Conservation (phyloP, 164 flowering plant species). For the Macadamia integrifolia region DNA sequence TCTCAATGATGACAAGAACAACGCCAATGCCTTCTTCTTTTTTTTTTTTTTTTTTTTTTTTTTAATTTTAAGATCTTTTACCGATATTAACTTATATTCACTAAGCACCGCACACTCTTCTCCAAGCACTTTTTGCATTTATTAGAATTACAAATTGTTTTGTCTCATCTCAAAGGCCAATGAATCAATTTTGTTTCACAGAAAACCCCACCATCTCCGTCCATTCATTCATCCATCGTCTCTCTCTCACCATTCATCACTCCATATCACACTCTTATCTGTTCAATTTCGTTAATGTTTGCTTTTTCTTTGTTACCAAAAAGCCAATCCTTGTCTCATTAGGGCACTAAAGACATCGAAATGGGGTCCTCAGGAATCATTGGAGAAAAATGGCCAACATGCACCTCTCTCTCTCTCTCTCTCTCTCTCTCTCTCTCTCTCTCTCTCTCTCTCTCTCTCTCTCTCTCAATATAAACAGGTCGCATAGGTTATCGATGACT, state of each 20-base stretch:
- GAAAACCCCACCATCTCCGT: not conserved
- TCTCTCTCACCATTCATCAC: slow-evolving; percentile 9
- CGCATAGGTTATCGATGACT: too few species aligned
- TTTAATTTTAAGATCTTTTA: not conserved
- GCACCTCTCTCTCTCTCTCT: too few species aligned
- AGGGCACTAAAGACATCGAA: slow-evolving; percentile 2
- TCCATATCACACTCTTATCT: not conserved
- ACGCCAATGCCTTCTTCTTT: not conserved
- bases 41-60: slow-evolving; percentile 5
- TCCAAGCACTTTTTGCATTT: slow-evolving; percentile 19
- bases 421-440: too few species aligned
- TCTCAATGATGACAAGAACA: slow-evolving; percentile 13
- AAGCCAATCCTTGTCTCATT: slow-evolving; percentile 36
- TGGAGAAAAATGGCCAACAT: not conserved
- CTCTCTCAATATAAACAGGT: too few species aligned
- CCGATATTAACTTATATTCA: not conserved
- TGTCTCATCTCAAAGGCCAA: not conserved
- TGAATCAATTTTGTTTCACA: not conserved
- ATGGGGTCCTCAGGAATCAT: slow-evolving; percentile 16
- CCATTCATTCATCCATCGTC: not conserved
- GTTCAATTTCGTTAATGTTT: not conserved
- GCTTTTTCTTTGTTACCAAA: slow-evolving; percentile 15
- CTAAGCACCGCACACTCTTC: slow-evolving; percentile 13
- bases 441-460: too few species aligned
- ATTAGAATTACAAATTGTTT: not conserved